These are phyloP conservation scores for Fusarium albidum DNA, from an alignment of 2,329 filamentous ascomycete species.

Conservation along the genomic window DNA sequence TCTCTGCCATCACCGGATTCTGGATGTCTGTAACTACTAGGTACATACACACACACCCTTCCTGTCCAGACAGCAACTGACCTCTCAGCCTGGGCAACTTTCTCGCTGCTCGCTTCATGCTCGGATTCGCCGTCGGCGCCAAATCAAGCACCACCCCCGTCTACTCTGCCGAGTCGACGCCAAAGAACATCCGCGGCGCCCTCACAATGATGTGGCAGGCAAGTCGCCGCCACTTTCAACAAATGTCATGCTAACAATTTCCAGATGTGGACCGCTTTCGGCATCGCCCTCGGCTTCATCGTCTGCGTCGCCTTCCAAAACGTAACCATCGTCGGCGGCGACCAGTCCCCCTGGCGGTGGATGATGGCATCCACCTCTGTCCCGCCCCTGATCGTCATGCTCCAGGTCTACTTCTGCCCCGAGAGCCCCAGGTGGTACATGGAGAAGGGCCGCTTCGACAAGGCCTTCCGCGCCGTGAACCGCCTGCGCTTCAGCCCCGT, in stretches of 20 bases:
- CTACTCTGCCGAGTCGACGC: slow-evolving; percentile 48
- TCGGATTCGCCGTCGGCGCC: slow-evolving; percentile 49
- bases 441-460: slow-evolving; percentile 54
- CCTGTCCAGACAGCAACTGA: not conserved
- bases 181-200: slow-evolving; percentile 49
- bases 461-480: slow-evolving; percentile 55
- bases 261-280: slow-evolving; percentile 46
- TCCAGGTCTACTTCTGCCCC: slow-evolving; percentile 62
- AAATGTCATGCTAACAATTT: not conserved
- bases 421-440: slow-evolving; percentile 64
- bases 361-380: slow-evolving; percentile 61
- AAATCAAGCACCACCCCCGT: slow-evolving; percentile 48
- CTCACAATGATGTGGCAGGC: slow-evolving; percentile 50
- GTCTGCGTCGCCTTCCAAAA: slow-evolving; percentile 45
- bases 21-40: slow-evolving; percentile 65
- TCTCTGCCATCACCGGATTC: slow-evolving; percentile 59
- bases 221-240: not conserved
- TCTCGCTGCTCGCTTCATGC: slow-evolving; percentile 44
- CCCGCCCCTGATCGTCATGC: slow-evolving; percentile 59
- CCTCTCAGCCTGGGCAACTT: slow-evolving; percentile 32
- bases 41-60: slow-evolving; percentile 37
- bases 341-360: slow-evolving; percentile 44
- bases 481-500: slow-evolving; percentile 56
- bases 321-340: slow-evolving; percentile 44
- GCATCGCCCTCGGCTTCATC: slow-evolving; percentile 51